Evolutionary conservation across 805 yeast genomes (phyloP).

Genomic region (Yueomyces sp.): DNA sequence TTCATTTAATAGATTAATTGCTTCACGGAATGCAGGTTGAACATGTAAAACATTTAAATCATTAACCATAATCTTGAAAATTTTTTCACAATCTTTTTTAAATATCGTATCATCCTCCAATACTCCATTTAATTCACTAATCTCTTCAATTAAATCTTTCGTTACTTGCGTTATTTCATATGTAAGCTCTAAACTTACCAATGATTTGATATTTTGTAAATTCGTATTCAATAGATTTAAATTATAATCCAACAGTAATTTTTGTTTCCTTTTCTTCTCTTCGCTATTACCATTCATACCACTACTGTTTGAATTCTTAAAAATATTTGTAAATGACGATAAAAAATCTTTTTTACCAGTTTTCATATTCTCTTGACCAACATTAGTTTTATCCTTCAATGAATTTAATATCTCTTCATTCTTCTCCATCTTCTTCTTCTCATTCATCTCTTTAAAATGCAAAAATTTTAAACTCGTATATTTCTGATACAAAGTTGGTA

Average conservation of each 20-base stretch:
- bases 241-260: constrained; percentile 59
- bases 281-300: constrained; percentile 5
- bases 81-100: constrained; percentile 32
- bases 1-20: constrained; percentile 51
- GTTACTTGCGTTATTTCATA: constrained; percentile 59
- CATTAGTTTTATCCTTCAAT: constrained; percentile 27
- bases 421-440: constrained; percentile 24
- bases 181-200: constrained; percentile 72
- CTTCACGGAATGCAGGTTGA: constrained; percentile 73
- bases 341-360: constrained; percentile 39
- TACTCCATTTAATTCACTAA: constrained; percentile 31
- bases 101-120: constrained; percentile 16
- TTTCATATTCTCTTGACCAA: constrained; percentile 3
- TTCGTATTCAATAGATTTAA: constrained; percentile 65
- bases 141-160: constrained; percentile 45
- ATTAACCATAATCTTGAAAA: constrained; percentile 54
- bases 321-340: constrained; percentile 45
- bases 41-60: constrained; percentile 62
- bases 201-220: constrained; percentile 59
- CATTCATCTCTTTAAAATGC: constrained; percentile 14
- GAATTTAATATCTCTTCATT: constrained; percentile 32
- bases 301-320: constrained; percentile 7
- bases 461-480: constrained; percentile 15
- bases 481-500: constrained; percentile 19
- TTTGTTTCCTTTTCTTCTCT: constrained; percentile 18